Evolutionary conservation across 1,139 yeast species (phyloP).

Genomic region (Keqinozyma sinolaborantium): DNA sequence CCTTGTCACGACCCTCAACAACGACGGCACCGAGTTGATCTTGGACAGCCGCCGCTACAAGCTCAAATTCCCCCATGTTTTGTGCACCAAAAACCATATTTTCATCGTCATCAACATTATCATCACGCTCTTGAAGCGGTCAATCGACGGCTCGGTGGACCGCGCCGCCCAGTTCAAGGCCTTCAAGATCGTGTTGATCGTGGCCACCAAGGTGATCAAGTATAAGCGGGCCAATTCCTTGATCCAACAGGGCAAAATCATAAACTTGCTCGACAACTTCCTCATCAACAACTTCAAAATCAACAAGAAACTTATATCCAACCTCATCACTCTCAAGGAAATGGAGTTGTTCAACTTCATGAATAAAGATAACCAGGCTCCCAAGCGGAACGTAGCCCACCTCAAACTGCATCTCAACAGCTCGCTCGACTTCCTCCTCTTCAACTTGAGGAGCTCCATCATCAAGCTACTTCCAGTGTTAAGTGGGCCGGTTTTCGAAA

Average conservation of each 20-base stretch:
- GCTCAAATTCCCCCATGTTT: slow-evolving; percentile 11
- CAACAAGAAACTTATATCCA: slow-evolving; percentile 35
- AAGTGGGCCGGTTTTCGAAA: slow-evolving; percentile 39
- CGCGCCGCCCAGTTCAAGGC: slow-evolving; percentile 9
- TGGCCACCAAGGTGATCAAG: slow-evolving; percentile 28
- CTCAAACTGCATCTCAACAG: slow-evolving; percentile 10
- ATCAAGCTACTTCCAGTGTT: slow-evolving; percentile 28
- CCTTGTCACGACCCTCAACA: slow-evolving; percentile 7
- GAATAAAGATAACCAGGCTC: slow-evolving; percentile 5
- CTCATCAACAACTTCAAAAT: slow-evolving; percentile 33
- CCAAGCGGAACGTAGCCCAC: slow-evolving; percentile 5
- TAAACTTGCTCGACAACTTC: slow-evolving; percentile 25
- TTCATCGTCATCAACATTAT: slow-evolving; percentile 18
- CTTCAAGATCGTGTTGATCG: slow-evolving; percentile 31
- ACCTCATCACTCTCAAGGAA: slow-evolving; percentile 31
- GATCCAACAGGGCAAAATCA: slow-evolving; percentile 22
- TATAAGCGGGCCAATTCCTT: slow-evolving; percentile 20
- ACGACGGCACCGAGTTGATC: slow-evolving; percentile 17
- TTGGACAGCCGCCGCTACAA: slow-evolving; percentile 8
- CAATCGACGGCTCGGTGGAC: slow-evolving; percentile 9
- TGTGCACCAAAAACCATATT: slow-evolving; percentile 10
- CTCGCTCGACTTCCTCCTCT: slow-evolving; percentile 23
- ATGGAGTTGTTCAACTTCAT: slow-evolving; percentile 21
- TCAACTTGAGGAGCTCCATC: slow-evolving; percentile 28
- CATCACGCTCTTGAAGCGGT: slow-evolving; percentile 21